Conservation (phyloP, 805 yeast genomes). For the Candida qinlingensis region DNA sequence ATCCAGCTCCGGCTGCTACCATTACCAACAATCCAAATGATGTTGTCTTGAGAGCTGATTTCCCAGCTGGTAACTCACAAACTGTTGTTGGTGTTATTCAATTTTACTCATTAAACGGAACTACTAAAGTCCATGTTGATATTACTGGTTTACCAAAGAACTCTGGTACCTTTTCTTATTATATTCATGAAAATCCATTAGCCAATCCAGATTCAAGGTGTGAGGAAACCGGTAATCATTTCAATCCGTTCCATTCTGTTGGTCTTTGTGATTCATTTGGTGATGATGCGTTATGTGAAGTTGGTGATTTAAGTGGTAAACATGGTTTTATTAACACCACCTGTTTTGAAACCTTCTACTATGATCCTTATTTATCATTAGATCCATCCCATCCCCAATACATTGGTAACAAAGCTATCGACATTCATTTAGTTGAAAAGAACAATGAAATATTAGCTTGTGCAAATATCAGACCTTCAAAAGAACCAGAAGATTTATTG, state of each 20-base stretch:
- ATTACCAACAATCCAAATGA: conserved; percentile 21
- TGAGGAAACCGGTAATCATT: conserved; percentile 49
- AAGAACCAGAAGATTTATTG: conserved; percentile 25
- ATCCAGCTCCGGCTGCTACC: conserved; percentile 6
- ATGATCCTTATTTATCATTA: conserved; percentile 63
- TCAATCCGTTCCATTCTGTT: conserved; percentile 60
- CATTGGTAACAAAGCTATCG: conserved; percentile 52
- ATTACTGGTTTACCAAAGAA: conserved; percentile 61
- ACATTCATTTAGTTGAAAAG: conserved; percentile 43
- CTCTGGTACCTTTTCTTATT: conserved; percentile 67
- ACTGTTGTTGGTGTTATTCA: conserved; percentile 48
- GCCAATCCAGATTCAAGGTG: conserved; percentile 44
- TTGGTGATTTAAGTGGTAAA: conserved; percentile 75
- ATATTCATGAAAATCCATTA: conserved; percentile 56
- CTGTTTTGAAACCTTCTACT: conserved; percentile 57
- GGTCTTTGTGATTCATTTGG: conserved; percentile 44
- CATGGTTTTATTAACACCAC: conserved; percentile 71
- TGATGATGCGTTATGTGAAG: conserved; percentile 55
- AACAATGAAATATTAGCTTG: conserved; percentile 56
- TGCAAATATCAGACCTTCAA: conserved; percentile 41
- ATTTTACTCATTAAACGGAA: conserved; percentile 54
- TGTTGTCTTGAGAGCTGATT: conserved; percentile 27
- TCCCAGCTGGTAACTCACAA: conserved; percentile 26
- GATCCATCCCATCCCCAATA: conserved; percentile 50
- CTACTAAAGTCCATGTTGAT: conserved; percentile 63